Base-by-base conservation (phyloP, 2,329 filamentous ascomycete genomes). In the Coccinonectria pachysandricola region DNA sequence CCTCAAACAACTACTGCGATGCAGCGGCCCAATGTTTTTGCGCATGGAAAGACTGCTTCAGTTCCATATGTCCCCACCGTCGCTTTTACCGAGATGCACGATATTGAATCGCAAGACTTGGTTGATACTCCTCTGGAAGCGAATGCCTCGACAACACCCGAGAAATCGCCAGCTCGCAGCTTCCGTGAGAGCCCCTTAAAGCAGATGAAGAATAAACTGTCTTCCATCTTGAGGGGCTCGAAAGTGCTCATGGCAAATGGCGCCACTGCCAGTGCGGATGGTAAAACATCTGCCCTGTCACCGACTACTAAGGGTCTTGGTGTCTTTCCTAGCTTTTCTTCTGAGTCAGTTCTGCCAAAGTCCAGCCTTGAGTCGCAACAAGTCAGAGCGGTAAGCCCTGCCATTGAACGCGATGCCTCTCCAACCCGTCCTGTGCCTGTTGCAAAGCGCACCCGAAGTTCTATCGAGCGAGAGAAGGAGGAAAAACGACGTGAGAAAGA, bases 151-250 rank as follows among this genome's bases (percentile, higher is more conserved):
- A n/a, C n/a, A n/a, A 58, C 69, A 52, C 59, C 68, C 37, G 51
- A 59, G 3, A 75, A 73, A 40, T 75, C 73, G 1, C 70, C 71
- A 0, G 62, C 67, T 5, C 59, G 71, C 28, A 59, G 50, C 24
- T 63, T 71, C 42, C 64, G 67, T 6, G 86, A 92, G 40, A 88
- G 80, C 32, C 85, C 85, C 5, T 56, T 95, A 32, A 94, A 87
- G 54, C 85, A 91, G 26, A 87, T 91, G 15, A 96, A 94, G 59
- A 84, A 82, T 47, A 92, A 86, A 50, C 65, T 96, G 24, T 92
- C 88, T 23, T 93, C 87, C 7, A 86, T 94, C 33, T 64, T 95
- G 43, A 87, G 86, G 55, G 82, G 79, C 29, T 91, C 87, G 4
- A 88, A 82, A 52, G 83, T 79, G 9, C 71, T 95, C 24, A 78